phyloP scores from a whole-genome alignment of 352 stramenopile genomes.

The Globisporangium viniferum region DNA sequence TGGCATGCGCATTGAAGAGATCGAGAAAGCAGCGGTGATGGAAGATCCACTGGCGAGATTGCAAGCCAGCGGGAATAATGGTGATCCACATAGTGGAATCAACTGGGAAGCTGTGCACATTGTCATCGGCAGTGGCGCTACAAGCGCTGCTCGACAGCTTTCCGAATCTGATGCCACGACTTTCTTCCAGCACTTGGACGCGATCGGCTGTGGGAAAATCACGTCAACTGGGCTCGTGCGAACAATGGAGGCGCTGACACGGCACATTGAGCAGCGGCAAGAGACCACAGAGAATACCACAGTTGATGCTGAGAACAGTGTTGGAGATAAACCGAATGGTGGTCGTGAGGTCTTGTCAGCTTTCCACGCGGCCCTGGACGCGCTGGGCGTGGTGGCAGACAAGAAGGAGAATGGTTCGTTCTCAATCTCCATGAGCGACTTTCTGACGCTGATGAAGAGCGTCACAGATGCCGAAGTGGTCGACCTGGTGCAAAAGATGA shows the following conservation, averaged over 20 bases:
- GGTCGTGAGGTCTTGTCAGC: conserved; percentile 1
- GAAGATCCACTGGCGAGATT: conserved; percentile 18
- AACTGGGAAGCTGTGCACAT: background rate
- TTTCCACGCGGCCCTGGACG: conserved; percentile 24
- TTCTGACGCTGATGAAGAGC: conserved; percentile 32
- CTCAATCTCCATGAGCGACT: conserved; percentile 32
- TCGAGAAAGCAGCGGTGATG: conserved; percentile 30
- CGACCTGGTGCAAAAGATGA: conserved; percentile 49
- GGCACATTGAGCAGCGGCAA: conserved; percentile 27
- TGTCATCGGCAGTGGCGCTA: background rate
- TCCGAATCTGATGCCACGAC: conserved; percentile 13
- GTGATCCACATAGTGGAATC: background rate
- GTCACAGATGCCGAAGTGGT: conserved; percentile 33
- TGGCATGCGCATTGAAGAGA: conserved; percentile 33
- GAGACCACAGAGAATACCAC: background rate
- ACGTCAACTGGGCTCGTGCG: conserved; percentile 30
- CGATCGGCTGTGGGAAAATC: conserved; percentile 47
- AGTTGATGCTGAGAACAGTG: background rate
- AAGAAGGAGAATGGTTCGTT: conserved; percentile 4
- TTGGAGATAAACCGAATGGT: background rate
- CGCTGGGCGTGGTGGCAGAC: conserved; percentile 1
- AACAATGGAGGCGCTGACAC: conserved; percentile 40
- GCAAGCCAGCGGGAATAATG: background rate
- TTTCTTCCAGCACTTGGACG: conserved; percentile 57
- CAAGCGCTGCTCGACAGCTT: background rate